Conservation (phyloP, 768 basidiomycete genomes). For the Agrocybe praecox region DNA sequence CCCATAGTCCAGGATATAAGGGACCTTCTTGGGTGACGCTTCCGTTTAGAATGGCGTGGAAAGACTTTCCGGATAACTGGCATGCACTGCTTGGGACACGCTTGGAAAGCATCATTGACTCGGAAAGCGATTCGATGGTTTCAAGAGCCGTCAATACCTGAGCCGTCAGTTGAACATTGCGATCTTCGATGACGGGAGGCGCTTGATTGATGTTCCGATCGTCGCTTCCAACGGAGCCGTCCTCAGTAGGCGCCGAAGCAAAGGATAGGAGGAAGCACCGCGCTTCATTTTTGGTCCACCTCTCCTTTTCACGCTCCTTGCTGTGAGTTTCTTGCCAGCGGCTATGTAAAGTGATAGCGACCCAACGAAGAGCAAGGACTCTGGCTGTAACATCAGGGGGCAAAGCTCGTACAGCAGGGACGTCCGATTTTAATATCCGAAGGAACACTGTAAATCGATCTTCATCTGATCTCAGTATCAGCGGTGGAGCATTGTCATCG, state of each 20-base stretch:
- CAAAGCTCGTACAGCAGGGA: constrained; percentile 46
- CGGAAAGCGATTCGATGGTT: constrained; percentile 58
- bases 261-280: constrained; percentile 60
- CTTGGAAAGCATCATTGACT: constrained; percentile 59
- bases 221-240: background rate
- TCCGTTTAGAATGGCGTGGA: constrained; percentile 56
- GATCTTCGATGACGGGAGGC: constrained; percentile 47
- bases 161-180: constrained; percentile 69
- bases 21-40: constrained; percentile 18
- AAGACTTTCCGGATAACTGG: constrained; percentile 57
- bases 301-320: constrained; percentile 64
- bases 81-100: constrained; percentile 47
- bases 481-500: constrained; percentile 35
- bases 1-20: constrained; percentile 42
- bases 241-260: constrained; percentile 21
- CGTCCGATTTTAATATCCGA: constrained; percentile 56
- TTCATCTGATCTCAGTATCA: constrained; percentile 51
- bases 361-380: constrained; percentile 66
- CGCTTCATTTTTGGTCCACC: constrained; percentile 71
- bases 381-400: constrained; percentile 47
- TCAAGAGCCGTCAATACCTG: constrained; percentile 65
- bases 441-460: constrained; percentile 60
- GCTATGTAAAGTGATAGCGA: constrained; percentile 48
- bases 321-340: constrained; percentile 53
- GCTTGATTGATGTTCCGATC: constrained; percentile 11